A percentile compares a stretch with the other conserved stretches of the same genome.
Evolutionary conservation across 1,284 basidiomycete genomes (phyloP).

Genomic region (Leccinum pallidistipes): DNA sequence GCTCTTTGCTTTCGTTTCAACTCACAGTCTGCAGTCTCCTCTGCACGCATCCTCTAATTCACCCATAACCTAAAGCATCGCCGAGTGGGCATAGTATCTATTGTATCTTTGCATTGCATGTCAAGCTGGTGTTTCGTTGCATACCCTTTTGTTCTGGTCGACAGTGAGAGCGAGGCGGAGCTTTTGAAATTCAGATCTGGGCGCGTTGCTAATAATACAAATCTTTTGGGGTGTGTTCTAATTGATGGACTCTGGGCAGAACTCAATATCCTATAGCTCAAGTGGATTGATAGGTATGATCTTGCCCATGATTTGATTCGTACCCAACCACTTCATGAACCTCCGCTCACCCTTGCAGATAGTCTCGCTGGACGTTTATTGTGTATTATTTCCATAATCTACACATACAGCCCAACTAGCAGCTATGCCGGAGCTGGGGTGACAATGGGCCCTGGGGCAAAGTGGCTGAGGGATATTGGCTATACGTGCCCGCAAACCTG

Average conservation of each 20-base stretch:
- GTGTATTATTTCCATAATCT: background rate
- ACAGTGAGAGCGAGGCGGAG: background rate
- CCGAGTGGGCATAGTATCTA: conserved; percentile 15
- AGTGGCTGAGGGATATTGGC: conserved; percentile 26
- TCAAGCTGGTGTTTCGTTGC: background rate
- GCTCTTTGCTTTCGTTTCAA: background rate
- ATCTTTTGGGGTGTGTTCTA: background rate
- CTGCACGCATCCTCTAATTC: background rate
- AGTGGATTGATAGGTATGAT: background rate
- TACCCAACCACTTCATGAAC: background rate
- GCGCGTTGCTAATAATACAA: background rate
- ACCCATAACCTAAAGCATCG: conserved; percentile 11
- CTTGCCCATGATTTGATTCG: background rate
- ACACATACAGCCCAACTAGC: background rate
- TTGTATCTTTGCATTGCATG: conserved; percentile 7
- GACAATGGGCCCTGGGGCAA: conserved; percentile 11
- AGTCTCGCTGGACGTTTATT: background rate
- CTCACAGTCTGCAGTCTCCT: background rate
- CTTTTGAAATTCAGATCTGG: background rate
- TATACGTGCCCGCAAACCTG: conserved; percentile 21
- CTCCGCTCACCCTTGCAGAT: background rate
- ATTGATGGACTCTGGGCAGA: background rate
- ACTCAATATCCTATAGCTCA: background rate
- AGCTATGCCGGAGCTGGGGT: conserved; percentile 8
- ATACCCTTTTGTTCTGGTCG: background rate